Evolutionary conservation across 176 grass and related monocot genomes (phyloP).

Genomic region (Aegilops longissima): DNA sequence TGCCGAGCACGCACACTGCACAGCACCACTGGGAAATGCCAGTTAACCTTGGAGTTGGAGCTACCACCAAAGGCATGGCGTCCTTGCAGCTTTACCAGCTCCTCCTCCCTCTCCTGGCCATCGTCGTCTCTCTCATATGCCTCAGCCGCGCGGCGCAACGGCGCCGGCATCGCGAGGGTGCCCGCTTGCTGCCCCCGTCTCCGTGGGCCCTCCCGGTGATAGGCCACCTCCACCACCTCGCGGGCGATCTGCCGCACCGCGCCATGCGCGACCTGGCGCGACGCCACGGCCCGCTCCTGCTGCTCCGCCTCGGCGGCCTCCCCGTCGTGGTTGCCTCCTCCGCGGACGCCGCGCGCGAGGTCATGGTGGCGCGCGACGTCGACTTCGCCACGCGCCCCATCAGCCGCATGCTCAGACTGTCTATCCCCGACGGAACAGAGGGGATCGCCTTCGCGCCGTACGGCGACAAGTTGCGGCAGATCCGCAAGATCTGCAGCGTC

Average conservation of each 20-base stretch:
- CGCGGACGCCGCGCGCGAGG: slow-evolving; percentile 32
- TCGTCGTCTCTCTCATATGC: no score
- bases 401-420: neutral
- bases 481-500: slow-evolving; percentile 15
- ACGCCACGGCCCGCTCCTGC: slow-evolving; percentile 33
- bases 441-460: slow-evolving; percentile 31
- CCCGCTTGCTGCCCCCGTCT: no score
- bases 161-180: no score
- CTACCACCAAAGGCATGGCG: no score
- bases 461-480: slow-evolving; percentile 11
- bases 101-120: no score
- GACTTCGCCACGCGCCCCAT: neutral
- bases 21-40: no score
- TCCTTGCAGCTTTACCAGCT: no score
- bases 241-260: neutral
- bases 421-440: neutral
- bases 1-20: no score
- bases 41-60: no score
- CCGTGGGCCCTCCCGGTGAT: no score
- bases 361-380: neutral
- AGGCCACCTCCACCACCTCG: no score
- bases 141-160: no score
- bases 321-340: slow-evolving; percentile 39
- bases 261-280: slow-evolving; percentile 25
- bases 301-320: slow-evolving; percentile 41